These are phyloP conservation scores for Hypoxylon sp. DNA, from an alignment of 2,329 filamentous ascomycete genomes.

Conservation along the genomic window DNA sequence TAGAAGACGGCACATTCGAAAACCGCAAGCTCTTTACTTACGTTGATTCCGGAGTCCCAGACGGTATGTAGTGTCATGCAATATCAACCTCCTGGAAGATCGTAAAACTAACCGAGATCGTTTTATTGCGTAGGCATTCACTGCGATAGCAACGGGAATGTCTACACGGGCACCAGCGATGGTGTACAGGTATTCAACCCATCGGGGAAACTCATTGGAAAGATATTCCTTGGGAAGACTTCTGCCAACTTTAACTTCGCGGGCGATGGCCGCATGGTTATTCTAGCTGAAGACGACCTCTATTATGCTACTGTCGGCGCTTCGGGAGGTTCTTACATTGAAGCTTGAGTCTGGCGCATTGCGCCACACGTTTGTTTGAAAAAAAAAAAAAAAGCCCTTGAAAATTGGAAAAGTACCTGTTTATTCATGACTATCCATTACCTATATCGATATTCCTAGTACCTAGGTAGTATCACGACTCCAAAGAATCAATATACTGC, in stretches of 20 bases:
- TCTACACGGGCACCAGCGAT: conserved; percentile 66
- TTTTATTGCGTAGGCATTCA: conserved; percentile 64
- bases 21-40: conserved; percentile 70
- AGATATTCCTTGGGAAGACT: conserved; percentile 65
- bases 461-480: conserved; percentile 32
- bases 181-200: conserved; percentile 65
- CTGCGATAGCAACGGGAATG: conserved; percentile 66
- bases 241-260: conserved; percentile 65
- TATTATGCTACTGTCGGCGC: conserved; percentile 56
- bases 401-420: neutral
- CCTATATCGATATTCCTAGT: neutral
- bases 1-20: conserved; percentile 60
- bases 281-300: conserved; percentile 58
- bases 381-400: neutral
- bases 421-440: conserved; percentile 6
- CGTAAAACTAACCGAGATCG: neutral
- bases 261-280: conserved; percentile 58
- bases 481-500: conserved; percentile 64
- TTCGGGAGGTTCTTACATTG: conserved; percentile 44
- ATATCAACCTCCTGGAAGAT: neutral
- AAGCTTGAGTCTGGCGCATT: neutral
- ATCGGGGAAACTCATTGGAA: conserved; percentile 65
- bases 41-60: conserved; percentile 66
- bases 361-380: neutral
- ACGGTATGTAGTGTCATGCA: conserved; percentile 60